Evolutionary conservation across 106 monocot genomes (phyloP).

Genomic region (Apostasia shenzhenica): DNA sequence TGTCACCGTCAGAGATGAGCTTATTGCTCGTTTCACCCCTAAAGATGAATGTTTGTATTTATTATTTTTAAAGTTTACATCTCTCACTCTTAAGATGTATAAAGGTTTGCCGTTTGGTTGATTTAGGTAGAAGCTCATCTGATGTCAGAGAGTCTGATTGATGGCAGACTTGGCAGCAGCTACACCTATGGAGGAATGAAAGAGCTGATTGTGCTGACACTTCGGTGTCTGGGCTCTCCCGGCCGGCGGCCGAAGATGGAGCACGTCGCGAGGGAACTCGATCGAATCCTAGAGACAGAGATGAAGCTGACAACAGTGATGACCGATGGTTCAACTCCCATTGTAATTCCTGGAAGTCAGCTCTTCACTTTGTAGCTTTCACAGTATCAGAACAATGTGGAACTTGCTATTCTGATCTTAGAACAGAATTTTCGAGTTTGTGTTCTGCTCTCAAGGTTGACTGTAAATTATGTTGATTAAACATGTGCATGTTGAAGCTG

Average conservation of each 20-base stretch:
- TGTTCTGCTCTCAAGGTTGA: no score
- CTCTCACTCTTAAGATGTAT: no score
- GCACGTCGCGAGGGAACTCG: constrained; percentile 1
- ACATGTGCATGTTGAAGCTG: no score
- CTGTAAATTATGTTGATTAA: no score
- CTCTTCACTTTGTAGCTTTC: neutral
- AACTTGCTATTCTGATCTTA: neutral
- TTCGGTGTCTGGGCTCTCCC: constrained; percentile 2
- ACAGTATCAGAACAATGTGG: neutral
- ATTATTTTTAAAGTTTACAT: no score
- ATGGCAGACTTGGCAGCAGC: neutral
- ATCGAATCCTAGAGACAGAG: constrained; percentile 2
- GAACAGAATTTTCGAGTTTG: no score
- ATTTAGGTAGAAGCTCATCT: constrained; percentile 4
- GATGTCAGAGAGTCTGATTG: constrained; percentile 1
- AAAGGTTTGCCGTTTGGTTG: neutral
- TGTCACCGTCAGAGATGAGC: no score
- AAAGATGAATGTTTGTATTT: no score
- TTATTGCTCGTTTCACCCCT: no score
- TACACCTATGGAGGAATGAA: constrained; percentile 5
- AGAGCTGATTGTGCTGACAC: constrained; percentile 5
- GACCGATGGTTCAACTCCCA: neutral
- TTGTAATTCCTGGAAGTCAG: constrained; percentile 3
- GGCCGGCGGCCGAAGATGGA: constrained; percentile 6
- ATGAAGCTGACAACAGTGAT: constrained; percentile 2